Conservation (phyloP, 305 asterid genomes). For the Lippia alba region DNA sequence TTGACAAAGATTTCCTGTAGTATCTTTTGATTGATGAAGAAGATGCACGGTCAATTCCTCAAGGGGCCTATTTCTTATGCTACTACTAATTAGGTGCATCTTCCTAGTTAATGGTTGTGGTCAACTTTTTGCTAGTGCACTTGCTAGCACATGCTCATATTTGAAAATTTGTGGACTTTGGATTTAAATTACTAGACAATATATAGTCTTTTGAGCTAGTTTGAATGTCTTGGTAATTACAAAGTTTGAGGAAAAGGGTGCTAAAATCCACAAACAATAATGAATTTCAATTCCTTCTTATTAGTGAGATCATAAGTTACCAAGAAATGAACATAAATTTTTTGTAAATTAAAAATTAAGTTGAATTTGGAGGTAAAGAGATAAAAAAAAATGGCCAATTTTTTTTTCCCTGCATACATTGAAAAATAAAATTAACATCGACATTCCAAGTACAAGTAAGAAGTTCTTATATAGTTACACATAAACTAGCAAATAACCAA, state of each 20-base stretch:
- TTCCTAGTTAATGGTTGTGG: slow-evolving; percentile 53
- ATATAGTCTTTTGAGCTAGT: slow-evolving; percentile 26
- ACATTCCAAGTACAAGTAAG: too few species aligned
- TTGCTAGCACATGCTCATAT: slow-evolving; percentile 50
- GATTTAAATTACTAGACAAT: slow-evolving; percentile 21
- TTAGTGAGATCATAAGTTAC: not conserved
- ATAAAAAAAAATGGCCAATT: too few species aligned
- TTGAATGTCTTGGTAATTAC: slow-evolving; percentile 47
- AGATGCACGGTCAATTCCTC: slow-evolving; percentile 36
- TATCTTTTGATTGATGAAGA: slow-evolving; percentile 29
- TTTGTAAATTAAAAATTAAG: not conserved
- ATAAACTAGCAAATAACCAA: too few species aligned
- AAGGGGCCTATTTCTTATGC: slow-evolving; percentile 32
- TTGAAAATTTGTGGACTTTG: slow-evolving; percentile 35
- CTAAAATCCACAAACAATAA: slow-evolving; percentile 1
- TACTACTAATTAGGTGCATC: slow-evolving; percentile 47
- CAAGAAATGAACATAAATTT: not conserved
- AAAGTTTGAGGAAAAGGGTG: slow-evolving; percentile 34
- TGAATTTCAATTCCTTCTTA: not conserved
- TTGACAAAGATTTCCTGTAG: slow-evolving; percentile 4
- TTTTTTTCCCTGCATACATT: not conserved
- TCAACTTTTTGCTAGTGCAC: slow-evolving; percentile 32
- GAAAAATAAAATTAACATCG: not conserved
- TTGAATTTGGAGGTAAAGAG: not conserved
- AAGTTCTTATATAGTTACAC: too few species aligned